Percentiles rank a stretch among this genome's conserved stretches.
Evolutionary conservation across 2,329 filamentous ascomycete species (phyloP).

Genomic region (Exophiala aquamarina): DNA sequence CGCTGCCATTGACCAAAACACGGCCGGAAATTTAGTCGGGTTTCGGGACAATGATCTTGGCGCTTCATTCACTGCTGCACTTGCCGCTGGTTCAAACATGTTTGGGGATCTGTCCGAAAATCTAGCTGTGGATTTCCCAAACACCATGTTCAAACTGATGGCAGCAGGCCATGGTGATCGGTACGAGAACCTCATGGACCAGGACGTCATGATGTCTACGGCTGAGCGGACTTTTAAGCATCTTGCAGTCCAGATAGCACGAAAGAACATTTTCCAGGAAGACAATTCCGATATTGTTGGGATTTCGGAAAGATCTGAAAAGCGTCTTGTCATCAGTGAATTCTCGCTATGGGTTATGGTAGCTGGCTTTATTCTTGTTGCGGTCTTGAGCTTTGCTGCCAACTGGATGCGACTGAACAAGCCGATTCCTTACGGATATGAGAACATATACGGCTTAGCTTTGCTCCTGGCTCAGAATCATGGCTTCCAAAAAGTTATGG

Average conservation of each 20-base stretch:
- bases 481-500: neutral
- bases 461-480: neutral
- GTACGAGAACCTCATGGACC: slow-evolving; percentile 19
- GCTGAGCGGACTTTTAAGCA: slow-evolving; percentile 13
- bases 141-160: slow-evolving; percentile 23
- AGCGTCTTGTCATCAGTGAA: slow-evolving; percentile 8
- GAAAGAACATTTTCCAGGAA: slow-evolving; percentile 6
- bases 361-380: neutral
- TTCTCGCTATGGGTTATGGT: slow-evolving; percentile 8
- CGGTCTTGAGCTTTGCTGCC: neutral
- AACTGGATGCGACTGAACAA: neutral
- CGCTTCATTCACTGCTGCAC: slow-evolving; percentile 4
- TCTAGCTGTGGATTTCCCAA: slow-evolving; percentile 13
- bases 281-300: neutral
- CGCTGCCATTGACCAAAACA: too few relatives aligned
- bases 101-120: slow-evolving; percentile 14
- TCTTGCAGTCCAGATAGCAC: slow-evolving; percentile 13
- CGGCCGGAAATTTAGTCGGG: neutral
- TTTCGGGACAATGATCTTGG: slow-evolving; percentile 11
- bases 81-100: slow-evolving; percentile 10
- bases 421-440: neutral
- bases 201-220: slow-evolving; percentile 1
- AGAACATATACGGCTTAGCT: neutral
- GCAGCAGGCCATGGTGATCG: slow-evolving; percentile 7
- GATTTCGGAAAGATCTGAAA: neutral